A percentile compares a stretch with the other conserved stretches of the same genome.
phyloP scores from a whole-genome alignment of 2,329 filamentous ascomycete genomes.

The Ophiocordyceps australis region DNA sequence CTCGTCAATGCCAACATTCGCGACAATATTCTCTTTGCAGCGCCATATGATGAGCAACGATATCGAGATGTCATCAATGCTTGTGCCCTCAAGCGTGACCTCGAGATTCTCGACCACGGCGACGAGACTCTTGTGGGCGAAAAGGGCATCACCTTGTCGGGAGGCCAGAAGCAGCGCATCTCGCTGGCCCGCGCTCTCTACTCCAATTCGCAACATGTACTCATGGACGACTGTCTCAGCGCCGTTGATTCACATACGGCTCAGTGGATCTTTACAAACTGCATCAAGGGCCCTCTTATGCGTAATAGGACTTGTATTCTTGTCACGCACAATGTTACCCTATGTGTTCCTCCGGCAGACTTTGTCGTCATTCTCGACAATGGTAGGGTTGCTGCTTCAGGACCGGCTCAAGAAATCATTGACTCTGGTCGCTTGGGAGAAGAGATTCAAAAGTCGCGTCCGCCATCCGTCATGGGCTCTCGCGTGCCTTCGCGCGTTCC shows the following conservation, averaged over 20 bases:
- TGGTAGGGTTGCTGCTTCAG: constrained; percentile 60
- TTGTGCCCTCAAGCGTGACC: constrained; percentile 77
- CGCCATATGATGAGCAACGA: constrained; percentile 59
- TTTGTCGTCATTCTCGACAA: constrained; percentile 79
- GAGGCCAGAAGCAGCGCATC: constrained; percentile 94
- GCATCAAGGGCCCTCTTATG: constrained; percentile 82
- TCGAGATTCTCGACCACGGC: constrained; percentile 81
- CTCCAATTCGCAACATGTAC: constrained; percentile 75
- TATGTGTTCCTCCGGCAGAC: constrained; percentile 66
- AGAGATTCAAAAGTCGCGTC: constrained; percentile 56
- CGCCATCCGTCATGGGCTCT: constrained; percentile 52
- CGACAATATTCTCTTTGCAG: constrained; percentile 87
- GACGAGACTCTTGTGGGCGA: constrained; percentile 91
- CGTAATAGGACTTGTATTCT: constrained; percentile 75
- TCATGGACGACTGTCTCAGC: constrained; percentile 89
- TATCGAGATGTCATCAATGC: constrained; percentile 81
- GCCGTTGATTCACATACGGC: constrained; percentile 95
- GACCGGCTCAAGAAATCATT: constrained; percentile 61
- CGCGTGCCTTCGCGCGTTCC: constrained; percentile 60
- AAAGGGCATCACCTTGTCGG: constrained; percentile 91
- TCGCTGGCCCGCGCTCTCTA: constrained; percentile 95
- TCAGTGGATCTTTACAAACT: constrained; percentile 94
- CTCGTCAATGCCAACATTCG: constrained; percentile 89
- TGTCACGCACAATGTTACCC: constrained; percentile 86
- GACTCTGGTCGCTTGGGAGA: constrained; percentile 79